A percentile compares a stretch with the other conserved stretches of the same genome.
phyloP scores from a whole-genome alignment of 2,329 filamentous ascomycete species.

The Acarospora socialis region DNA sequence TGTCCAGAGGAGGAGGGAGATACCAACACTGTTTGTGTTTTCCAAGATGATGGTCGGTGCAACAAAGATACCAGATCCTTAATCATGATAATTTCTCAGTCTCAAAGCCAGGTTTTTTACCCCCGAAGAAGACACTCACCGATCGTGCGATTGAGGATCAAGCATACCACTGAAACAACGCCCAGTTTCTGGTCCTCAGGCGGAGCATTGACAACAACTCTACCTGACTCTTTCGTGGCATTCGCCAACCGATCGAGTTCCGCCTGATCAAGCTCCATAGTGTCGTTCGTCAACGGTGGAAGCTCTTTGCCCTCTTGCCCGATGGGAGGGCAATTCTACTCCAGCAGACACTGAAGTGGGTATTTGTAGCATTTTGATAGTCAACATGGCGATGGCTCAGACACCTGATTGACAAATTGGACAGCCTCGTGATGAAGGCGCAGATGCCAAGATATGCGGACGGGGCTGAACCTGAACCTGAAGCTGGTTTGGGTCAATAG shows the following conservation, averaged over 20 bases:
- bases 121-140: constrained; percentile 6
- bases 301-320: no score
- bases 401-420: no score
- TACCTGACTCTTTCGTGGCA: neutral
- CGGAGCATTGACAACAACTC: constrained; percentile 7
- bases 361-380: no score
- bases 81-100: neutral
- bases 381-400: no score
- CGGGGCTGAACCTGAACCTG: no score
- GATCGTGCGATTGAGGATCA: constrained; percentile 13
- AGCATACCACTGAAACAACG: constrained; percentile 10
- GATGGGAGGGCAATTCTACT: no score
- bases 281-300: no score
- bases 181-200: constrained; percentile 11
- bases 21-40: constrained; percentile 11
- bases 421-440: no score
- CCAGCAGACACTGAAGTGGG: no score
- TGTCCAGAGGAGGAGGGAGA: constrained; percentile 13
- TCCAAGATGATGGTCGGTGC: constrained; percentile 10
- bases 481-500: no score
- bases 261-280: no score
- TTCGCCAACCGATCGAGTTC: constrained; percentile 1
- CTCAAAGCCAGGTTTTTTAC: neutral
- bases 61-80: constrained; percentile 14
- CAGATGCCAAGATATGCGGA: no score